Evolutionary conservation across 495 filamentous ascomycete species (phyloP), one percentile per base, ranked within the genome.

Genomic region (Staphylotrichum tortipilum): DNA sequence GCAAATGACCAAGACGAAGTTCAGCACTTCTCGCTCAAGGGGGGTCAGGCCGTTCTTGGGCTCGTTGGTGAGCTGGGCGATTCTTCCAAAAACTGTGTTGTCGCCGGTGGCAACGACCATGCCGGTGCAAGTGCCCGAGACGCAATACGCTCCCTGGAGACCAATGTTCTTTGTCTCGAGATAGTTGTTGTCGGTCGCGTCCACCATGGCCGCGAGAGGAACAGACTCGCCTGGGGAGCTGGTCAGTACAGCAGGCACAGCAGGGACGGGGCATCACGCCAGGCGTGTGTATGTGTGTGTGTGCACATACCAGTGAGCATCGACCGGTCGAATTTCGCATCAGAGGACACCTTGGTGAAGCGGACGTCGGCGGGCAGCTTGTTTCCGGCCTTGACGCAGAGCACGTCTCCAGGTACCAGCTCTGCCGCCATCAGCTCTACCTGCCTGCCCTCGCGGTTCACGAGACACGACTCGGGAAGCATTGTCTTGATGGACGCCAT

Each of bases 161-260:
- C 81, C 84, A 38, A 88, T 82, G 52, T 80, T 83, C 19, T 74
- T 74, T 17, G 83, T 85, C 60, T 88, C 85, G 24, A 89, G 77
- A 55, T 85, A 88, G 61, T 88, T 88, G 19, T 71, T 64, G 42
- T 87, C 82, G 0, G 79, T 84, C 7, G 64, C 70, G 4, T 86
- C 74, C 8, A 79, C 74, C 3, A 76, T 69, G 5, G 78, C 83
- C 7, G 71, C 68, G 15, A 86, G 63, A 30, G 82, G 81, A 18
- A 78, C 68, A 5, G 82, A 79, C 67, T 86, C 82, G 26, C 81
- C 78, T 74, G 44, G 2, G 24, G n/a, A n/a, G n/a, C n/a, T n/a
- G n/a, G n/a, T n/a, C n/a, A n/a, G n/a, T n/a, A n/a, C n/a, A n/a
- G n/a, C n/a, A n/a, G n/a, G n/a, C n/a, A n/a, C n/a, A n/a, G n/a